Percentiles rank a stretch among this genome's conserved stretches.
Conservation (phyloP, 176 grass and related monocot genomes). For the Phragmites australis region DNA sequence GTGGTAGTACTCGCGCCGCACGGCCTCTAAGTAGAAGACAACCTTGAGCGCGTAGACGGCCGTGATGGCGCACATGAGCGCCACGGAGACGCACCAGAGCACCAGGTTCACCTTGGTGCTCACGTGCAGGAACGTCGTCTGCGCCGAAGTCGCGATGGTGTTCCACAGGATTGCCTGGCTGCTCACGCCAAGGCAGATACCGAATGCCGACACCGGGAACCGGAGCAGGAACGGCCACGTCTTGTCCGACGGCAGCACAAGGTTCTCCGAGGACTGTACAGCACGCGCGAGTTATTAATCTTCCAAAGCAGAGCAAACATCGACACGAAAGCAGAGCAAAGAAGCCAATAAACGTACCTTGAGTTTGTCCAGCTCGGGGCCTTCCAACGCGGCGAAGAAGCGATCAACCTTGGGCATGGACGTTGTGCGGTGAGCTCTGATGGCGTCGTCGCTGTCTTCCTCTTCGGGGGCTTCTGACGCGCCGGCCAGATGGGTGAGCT, state of each 20-base stretch:
- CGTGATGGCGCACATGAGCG: constrained; percentile 44
- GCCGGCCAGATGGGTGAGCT: constrained; percentile 62
- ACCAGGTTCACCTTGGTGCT: constrained; percentile 57
- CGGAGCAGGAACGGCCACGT: constrained; percentile 92
- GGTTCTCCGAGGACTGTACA: constrained; percentile 61
- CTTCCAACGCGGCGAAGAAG: constrained; percentile 84
- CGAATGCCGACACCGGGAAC: constrained; percentile 79
- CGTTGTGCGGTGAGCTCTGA: neutral
- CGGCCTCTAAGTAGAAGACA: constrained; percentile 83
- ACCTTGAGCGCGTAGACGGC: constrained; percentile 63
- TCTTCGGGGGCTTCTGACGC: constrained; percentile 34
- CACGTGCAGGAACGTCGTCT: constrained; percentile 68
- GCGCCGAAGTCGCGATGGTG: constrained; percentile 62
- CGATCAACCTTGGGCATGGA: constrained; percentile 64
- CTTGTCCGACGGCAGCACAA: constrained; percentile 73
- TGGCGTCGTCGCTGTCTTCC: neutral
- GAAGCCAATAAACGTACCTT: constrained; percentile 33
- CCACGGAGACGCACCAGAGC: constrained; percentile 70
- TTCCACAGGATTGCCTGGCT: constrained; percentile 97
- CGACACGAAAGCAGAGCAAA: neutral
- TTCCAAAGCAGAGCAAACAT: neutral
- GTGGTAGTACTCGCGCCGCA: constrained; percentile 87
- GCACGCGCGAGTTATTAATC: neutral
- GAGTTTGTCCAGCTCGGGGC: constrained; percentile 82
- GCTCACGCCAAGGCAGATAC: constrained; percentile 84